These are phyloP conservation scores for Wickerhamiella allomyrinae DNA, from an alignment of 805 yeast genomes.

Conservation along the genomic window DNA sequence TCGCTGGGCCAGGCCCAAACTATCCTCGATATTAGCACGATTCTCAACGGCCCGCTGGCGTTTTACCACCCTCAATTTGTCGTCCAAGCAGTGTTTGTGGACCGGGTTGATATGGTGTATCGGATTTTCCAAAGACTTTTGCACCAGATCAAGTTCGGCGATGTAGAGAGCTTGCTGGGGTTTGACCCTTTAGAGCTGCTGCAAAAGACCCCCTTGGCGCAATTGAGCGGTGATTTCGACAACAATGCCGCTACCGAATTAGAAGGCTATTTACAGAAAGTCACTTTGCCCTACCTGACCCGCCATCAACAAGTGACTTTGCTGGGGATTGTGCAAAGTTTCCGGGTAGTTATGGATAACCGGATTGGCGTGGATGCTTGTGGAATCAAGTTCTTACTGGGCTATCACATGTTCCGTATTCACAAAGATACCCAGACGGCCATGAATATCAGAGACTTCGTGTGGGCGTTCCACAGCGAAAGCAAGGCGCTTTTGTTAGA, in stretches of 20 bases:
- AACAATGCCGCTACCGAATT: slow-evolving; percentile 26
- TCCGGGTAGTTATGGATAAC: slow-evolving; percentile 38
- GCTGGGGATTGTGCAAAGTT: slow-evolving; percentile 50
- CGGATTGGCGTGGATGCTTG: slow-evolving; percentile 37
- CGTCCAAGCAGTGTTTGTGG: slow-evolving; percentile 59
- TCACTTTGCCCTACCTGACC: slow-evolving; percentile 64
- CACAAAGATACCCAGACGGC: slow-evolving; percentile 36
- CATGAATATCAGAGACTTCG: slow-evolving; percentile 64
- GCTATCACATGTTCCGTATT: slow-evolving; percentile 50
- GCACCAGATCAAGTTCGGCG: slow-evolving; percentile 33
- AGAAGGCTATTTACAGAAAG: slow-evolving; percentile 44
- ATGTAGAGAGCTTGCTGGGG: slow-evolving; percentile 20
- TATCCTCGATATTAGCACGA: slow-evolving; percentile 55
- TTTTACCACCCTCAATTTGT: slow-evolving; percentile 83
- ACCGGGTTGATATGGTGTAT: slow-evolving; percentile 41
- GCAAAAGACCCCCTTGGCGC: background rate
- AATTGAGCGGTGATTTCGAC: background rate
- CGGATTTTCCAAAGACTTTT: slow-evolving; percentile 43
- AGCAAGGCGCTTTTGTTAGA: slow-evolving; percentile 55
- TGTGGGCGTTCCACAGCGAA: slow-evolving; percentile 78
- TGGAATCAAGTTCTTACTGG: slow-evolving; percentile 58
- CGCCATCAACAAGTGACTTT: slow-evolving; percentile 86
- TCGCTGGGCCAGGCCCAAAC: slow-evolving; percentile 13
- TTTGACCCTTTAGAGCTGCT: slow-evolving; percentile 11
- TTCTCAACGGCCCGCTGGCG: slow-evolving; percentile 81